Percentiles rank a stretch among this genome's conserved stretches.
Evolutionary conservation across 352 stramenopile genomes (phyloP).

Genomic region (Pythium aquatile): DNA sequence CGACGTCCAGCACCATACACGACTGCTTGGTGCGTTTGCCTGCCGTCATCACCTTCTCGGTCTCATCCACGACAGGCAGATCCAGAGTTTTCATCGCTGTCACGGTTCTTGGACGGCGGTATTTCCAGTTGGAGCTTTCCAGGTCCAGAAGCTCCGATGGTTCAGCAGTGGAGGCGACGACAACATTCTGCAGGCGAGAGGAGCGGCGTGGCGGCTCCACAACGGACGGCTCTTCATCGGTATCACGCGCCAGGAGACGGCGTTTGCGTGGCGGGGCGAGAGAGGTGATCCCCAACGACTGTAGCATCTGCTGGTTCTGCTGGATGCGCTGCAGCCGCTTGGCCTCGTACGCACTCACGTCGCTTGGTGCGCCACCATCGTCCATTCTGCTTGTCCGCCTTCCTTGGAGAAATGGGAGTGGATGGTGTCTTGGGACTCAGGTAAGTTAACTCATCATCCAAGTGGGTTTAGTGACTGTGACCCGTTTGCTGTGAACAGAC

Average conservation of each 20-base stretch:
- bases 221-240: not conserved
- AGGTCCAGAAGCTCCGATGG: slow-evolving; percentile 3
- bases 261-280: slow-evolving; percentile 8
- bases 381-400: not conserved
- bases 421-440: not conserved
- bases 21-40: slow-evolving; percentile 12
- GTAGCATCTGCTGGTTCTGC: slow-evolving; percentile 45
- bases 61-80: slow-evolving; percentile 6
- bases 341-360: slow-evolving; percentile 51
- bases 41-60: not conserved
- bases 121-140: not conserved
- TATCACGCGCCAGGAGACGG: slow-evolving; percentile 3
- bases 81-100: not conserved
- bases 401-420: no score
- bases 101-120: not conserved
- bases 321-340: slow-evolving; percentile 58
- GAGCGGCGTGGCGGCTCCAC: slow-evolving; percentile 10
- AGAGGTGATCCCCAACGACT: slow-evolving; percentile 34
- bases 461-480: slow-evolving; percentile 1
- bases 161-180: not conserved
- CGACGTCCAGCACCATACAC: slow-evolving; percentile 32
- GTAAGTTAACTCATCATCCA: slow-evolving; percentile 4
- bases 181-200: slow-evolving; percentile 12
- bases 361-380: slow-evolving; percentile 1
- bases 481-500: not conserved